Percentiles rank a stretch among this genome's conserved stretches.
Conservation (phyloP, 2,329 filamentous ascomycete genomes). For the Gaeumannomyces tritici region DNA sequence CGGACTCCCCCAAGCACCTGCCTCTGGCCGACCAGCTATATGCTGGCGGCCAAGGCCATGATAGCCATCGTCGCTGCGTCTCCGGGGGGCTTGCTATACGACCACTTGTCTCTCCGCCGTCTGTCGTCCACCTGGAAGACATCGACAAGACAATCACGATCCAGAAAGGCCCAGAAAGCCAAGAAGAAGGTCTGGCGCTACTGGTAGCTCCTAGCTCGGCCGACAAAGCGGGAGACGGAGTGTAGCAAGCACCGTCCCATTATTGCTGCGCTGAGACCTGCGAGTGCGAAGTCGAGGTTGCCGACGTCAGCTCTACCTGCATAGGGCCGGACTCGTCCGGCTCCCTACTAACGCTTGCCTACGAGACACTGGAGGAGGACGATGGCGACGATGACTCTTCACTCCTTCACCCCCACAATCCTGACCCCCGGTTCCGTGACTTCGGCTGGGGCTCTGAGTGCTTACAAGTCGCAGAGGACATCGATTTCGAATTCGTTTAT, state of each 20-base stretch:
- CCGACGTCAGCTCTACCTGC: not conserved
- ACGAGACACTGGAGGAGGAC: constrained; percentile 19
- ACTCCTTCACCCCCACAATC: constrained; percentile 39
- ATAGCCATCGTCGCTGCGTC: constrained; percentile 38
- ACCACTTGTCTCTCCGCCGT: constrained; percentile 5
- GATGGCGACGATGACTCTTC: constrained; percentile 4
- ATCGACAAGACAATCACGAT: not conserved
- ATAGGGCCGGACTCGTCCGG: not conserved
- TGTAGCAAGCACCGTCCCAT: not conserved
- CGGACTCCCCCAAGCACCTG: constrained; percentile 22
- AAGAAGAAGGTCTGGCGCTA: not conserved
- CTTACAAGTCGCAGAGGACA: constrained; percentile 95
- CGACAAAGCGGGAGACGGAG: not conserved
- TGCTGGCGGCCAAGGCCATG: constrained; percentile 13
- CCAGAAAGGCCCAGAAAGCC: not conserved
- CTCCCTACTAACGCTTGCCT: not conserved
- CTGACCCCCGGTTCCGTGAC: constrained; percentile 56
- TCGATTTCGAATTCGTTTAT: constrained; percentile 99
- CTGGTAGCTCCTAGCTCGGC: not conserved
- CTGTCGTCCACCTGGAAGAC: not conserved
- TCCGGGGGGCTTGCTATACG: constrained; percentile 33
- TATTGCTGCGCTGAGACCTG: not conserved
- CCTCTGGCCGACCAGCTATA: constrained; percentile 10
- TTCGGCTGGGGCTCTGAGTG: constrained; percentile 67
- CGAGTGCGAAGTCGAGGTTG: not conserved